Evolutionary conservation across 1,139 yeast genomes (phyloP), one percentile per base, ranked within the genome.

Genomic region (Blastobotrys niveus): DNA sequence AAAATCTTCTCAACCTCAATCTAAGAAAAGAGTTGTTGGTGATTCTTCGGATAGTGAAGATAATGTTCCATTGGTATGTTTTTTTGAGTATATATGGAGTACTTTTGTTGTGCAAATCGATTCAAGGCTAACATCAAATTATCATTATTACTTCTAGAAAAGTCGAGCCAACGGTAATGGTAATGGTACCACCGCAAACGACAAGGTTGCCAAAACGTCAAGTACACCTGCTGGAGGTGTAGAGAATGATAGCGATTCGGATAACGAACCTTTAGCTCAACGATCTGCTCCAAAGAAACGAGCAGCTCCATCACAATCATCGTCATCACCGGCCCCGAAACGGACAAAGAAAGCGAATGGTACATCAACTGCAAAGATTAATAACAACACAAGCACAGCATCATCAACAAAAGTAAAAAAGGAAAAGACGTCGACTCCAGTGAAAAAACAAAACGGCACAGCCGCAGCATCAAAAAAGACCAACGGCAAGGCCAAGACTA

Each of bases 41-140:
- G n/a, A n/a, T n/a, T 36, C 33, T 12, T 40, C 41, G 21, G 37
- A 43, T 18, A 44, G 42, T 35, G 49, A 46, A 4, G 50, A 47
- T 22, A 47, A 45, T 25, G 30, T 47, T 19, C 50, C 50, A 9
- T 38, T 47, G 40, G 39, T 43, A 8, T 24, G 30, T 18, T 32
- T 10, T 18, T 2, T 32, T 14, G 15, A 17, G 40, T 8, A 19
- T 39, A 10, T 12, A 5, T 32, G 36, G 21, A 25, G 35, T 21
- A 34, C 22, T 21, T n/a, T 18, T 22, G 31, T 34, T 14, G 35
- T 22, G 43, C 10, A 15, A 7, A 20, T 25, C 2, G 15, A 22
- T 20, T 26, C 26, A 19, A 29, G 20, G 3, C 18, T 9, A 21
- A 19, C 3, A 5, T 25, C 17, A 2, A 29, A 32, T 5, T 14